Evolutionary conservation across 192 early-diverging fungal species (phyloP).

Genomic region (Coemansia sp.): DNA sequence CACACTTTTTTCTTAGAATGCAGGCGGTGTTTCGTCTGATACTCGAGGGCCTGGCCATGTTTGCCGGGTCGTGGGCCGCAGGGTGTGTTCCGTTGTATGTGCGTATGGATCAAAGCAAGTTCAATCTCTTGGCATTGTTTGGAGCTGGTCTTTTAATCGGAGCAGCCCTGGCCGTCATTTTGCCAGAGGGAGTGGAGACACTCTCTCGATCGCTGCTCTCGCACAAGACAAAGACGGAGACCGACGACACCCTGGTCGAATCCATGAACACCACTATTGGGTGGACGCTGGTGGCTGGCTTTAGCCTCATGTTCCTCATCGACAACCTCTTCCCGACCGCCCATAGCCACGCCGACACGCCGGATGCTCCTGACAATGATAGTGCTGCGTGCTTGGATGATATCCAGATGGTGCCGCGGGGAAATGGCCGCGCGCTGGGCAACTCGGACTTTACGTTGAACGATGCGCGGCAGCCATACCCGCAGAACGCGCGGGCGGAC

Average conservation of each 20-base stretch:
- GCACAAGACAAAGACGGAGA: background rate
- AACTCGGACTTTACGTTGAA: conserved; percentile 30
- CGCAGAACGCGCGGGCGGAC: background rate
- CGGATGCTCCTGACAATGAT: conserved; percentile 22
- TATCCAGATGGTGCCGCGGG: conserved; percentile 25
- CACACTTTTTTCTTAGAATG: conserved; percentile 9
- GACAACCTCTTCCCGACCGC: conserved; percentile 55
- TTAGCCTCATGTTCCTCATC: conserved; percentile 86
- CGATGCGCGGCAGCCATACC: background rate
- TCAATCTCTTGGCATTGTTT: conserved; percentile 73
- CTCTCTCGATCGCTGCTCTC: conserved; percentile 56
- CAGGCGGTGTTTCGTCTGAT: conserved; percentile 51
- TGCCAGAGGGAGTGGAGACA: conserved; percentile 95
- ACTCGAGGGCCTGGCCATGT: conserved; percentile 66
- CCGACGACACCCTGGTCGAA: conserved; percentile 14
- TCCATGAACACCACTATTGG: conserved; percentile 62
- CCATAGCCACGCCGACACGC: conserved; percentile 2
- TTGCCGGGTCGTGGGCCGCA: conserved; percentile 80
- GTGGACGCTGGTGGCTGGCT: conserved; percentile 75
- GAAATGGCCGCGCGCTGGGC: background rate
- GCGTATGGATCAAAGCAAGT: conserved; percentile 67
- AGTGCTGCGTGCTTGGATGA: conserved; percentile 42
- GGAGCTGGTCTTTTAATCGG: conserved; percentile 91
- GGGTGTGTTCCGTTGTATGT: conserved; percentile 84
- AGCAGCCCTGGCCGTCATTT: conserved; percentile 86